Conservation (phyloP, 1,284 basidiomycete genomes). For the Ceratobasidium sp. region DNA sequence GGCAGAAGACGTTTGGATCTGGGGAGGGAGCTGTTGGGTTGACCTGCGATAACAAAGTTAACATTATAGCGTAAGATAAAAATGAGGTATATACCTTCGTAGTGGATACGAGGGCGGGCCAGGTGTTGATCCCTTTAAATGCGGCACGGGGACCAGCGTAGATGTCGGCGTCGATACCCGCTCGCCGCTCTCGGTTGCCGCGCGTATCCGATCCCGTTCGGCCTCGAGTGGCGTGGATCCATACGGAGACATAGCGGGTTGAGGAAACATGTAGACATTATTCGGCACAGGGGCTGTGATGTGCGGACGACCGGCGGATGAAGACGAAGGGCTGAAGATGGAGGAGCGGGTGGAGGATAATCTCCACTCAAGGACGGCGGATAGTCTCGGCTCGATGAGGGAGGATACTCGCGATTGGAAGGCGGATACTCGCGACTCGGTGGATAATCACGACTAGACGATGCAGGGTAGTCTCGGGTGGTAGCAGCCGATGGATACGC, state of each 20-base stretch:
- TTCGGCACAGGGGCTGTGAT: no score
- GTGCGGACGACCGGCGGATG: no score
- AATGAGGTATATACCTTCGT: background rate
- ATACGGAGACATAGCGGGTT: background rate
- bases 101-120: background rate
- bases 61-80: background rate
- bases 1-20: no score
- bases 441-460: background rate
- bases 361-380: no score
- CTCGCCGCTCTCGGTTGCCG: no score
- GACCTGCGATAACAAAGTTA: no score
- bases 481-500: background rate
- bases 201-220: no score
- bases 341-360: no score
- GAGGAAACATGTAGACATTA: background rate
- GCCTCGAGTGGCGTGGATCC: no score
- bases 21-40: no score
- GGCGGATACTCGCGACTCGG: background rate
- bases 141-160: background rate
- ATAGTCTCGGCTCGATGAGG: background rate
- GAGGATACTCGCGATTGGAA: background rate
- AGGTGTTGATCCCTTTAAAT: background rate
- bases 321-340: no score
- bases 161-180: constrained; percentile 14
- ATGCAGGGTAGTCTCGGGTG: background rate